Conservation (phyloP, 495 filamentous ascomycete species). For the Podospora didyma region DNA sequence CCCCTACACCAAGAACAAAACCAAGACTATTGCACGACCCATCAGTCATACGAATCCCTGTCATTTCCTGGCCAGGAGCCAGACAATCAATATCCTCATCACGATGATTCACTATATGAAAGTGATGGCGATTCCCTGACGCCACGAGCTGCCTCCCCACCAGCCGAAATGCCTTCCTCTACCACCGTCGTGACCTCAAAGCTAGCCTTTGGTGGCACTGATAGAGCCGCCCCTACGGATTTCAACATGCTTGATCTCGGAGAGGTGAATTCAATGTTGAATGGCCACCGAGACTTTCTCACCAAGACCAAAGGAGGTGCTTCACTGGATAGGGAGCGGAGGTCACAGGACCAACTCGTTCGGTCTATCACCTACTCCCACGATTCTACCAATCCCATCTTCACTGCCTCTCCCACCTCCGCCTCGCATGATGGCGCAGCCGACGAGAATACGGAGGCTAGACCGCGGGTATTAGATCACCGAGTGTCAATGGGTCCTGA, state of each 20-base stretch:
- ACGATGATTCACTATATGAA: constrained; percentile 23
- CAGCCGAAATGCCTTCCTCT: constrained; percentile 18
- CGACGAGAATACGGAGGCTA: constrained; percentile 26
- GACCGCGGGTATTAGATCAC: constrained; percentile 42
- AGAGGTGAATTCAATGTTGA: constrained; percentile 34
- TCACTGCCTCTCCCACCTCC: constrained; percentile 11
- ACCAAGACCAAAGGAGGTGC: constrained; percentile 28
- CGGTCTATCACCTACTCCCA: constrained; percentile 9
- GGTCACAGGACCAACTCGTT: constrained; percentile 7
- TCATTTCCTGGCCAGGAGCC: constrained; percentile 13
- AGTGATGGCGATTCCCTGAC: constrained; percentile 28
- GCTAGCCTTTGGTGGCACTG: constrained; percentile 9
- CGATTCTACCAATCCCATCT: constrained; percentile 9
- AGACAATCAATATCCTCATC: constrained; percentile 20
- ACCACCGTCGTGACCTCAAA: constrained; percentile 17
- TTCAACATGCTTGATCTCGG: constrained; percentile 25
- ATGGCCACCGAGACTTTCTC: constrained; percentile 33
- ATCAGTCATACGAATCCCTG: constrained; percentile 6
- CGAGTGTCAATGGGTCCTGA: constrained; percentile 40
- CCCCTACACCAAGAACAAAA: constrained; percentile 17
- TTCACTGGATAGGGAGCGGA: constrained; percentile 39
- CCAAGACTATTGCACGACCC: constrained; percentile 6
- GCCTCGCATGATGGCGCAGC: constrained; percentile 13
- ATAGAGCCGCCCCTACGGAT: constrained; percentile 4
- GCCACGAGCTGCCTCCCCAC: constrained; percentile 24